These are phyloP conservation scores for Plantago ovata DNA, from an alignment of 257 asterid genomes.

Conservation along the genomic window DNA sequence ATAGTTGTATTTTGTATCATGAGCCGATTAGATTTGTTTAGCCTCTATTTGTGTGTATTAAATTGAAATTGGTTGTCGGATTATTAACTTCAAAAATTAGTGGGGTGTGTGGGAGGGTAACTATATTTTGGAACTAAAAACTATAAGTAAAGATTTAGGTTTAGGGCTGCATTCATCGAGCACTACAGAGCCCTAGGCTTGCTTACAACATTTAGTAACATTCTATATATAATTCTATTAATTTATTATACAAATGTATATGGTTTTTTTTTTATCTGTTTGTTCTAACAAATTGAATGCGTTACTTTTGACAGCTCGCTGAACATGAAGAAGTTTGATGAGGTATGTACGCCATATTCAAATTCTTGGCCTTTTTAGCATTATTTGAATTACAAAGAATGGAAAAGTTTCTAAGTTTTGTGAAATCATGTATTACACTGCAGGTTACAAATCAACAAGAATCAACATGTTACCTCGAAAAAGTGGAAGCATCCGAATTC, in stretches of 20 bases:
- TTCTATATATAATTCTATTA: no score
- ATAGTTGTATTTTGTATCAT: no score
- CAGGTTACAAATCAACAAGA: conserved; percentile 73
- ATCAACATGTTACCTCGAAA: conserved; percentile 63
- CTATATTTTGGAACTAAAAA: no score
- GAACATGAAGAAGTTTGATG: conserved; percentile 93
- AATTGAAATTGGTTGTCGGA: no score
- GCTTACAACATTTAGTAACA: conserved; percentile 72
- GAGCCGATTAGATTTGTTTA: no score
- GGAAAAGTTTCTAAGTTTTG: not conserved
- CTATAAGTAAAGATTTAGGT: no score
- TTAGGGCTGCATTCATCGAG: conserved; percentile 94
- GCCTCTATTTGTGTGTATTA: no score
- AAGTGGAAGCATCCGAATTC: conserved; percentile 75
- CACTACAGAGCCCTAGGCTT: conserved; percentile 85
- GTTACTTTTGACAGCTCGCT: conserved; percentile 54
- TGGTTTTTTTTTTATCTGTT: not conserved
- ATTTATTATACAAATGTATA: no score
- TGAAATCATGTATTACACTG: conserved; percentile 12
- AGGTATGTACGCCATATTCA: conserved; percentile 44
- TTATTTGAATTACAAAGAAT: no score
- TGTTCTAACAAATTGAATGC: conserved; percentile 20
- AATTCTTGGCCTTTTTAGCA: no score
- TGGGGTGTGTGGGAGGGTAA: no score
- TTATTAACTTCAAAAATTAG: no score